These are phyloP conservation scores for Alternaria sp. DNA, from an alignment of 2,329 filamentous ascomycete species.

Conservation along the genomic window DNA sequence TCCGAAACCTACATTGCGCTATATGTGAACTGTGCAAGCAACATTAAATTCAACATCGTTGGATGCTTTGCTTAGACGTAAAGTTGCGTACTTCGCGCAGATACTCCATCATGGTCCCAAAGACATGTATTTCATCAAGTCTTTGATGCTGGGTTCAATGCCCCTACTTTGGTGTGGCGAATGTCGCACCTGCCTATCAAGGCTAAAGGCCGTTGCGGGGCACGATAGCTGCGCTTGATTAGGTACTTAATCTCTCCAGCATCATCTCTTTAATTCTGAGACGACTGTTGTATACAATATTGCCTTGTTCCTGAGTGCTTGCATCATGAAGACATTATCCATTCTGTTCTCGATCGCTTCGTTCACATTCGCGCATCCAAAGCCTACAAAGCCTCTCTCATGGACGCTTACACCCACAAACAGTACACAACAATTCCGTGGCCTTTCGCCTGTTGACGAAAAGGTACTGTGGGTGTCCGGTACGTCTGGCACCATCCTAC, in stretches of 20 bases:
- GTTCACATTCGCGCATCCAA: not conserved
- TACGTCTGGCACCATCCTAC: constrained; percentile 35
- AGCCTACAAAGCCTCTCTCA: not conserved
- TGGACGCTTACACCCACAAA: constrained; percentile 35
- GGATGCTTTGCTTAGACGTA: not conserved
- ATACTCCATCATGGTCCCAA: not conserved
- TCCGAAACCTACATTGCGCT: not conserved
- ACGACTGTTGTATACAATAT: not conserved
- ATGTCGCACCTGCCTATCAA: constrained; percentile 8
- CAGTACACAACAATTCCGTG: constrained; percentile 35
- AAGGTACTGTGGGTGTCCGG: constrained; percentile 33
- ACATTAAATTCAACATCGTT: not conserved
- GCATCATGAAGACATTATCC: constrained; percentile 1
- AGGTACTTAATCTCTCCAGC: not conserved
- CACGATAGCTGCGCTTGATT: not conserved
- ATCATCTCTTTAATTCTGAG: not conserved
- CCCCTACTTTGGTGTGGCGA: not conserved
- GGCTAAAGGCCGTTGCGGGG: constrained; percentile 3
- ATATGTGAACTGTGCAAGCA: not conserved
- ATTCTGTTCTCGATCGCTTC: not conserved
- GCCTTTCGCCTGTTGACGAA: constrained; percentile 30
- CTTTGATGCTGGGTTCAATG: not conserved
- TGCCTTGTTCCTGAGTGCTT: not conserved
- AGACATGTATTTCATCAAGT: not conserved
- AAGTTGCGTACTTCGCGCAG: not conserved